A percentile compares a stretch with the other conserved stretches of the same genome.
Evolutionary conservation across 2,329 filamentous ascomycete genomes (phyloP).

Genomic region (Phaeoacremonium minimum): DNA sequence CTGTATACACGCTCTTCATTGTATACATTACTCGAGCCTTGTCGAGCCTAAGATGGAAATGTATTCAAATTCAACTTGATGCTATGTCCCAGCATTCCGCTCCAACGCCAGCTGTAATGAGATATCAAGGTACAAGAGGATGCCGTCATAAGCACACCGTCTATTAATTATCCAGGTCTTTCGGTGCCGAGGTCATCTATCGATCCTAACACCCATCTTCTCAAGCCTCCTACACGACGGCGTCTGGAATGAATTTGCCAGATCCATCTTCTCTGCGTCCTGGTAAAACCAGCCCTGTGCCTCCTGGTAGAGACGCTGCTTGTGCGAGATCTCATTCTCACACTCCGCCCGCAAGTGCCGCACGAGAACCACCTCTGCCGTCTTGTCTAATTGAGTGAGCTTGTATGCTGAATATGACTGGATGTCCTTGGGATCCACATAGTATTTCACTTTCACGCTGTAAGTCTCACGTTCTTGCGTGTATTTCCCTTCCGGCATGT

Average conservation of each 20-base stretch:
- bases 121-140: no score
- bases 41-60: no score
- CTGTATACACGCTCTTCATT: no score
- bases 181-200: no score
- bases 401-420: conserved; percentile 64
- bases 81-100: no score
- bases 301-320: conserved; percentile 66
- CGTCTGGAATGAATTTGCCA: conserved; percentile 54
- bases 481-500: conserved; percentile 64
- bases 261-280: conserved; percentile 73
- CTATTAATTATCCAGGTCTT: no score
- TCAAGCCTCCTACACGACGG: conserved; percentile 48
- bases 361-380: conserved; percentile 71
- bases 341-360: conserved; percentile 66
- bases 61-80: no score
- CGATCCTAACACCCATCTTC: conserved; percentile 32
- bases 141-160: no score
- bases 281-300: conserved; percentile 85
- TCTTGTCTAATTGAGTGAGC: conserved; percentile 69
- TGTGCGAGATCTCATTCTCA: conserved; percentile 64
- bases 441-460: conserved; percentile 75
- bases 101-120: no score
- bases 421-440: conserved; percentile 74
- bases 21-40: no score
- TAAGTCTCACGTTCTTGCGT: conserved; percentile 70